A percentile compares a stretch with the other conserved stretches of the same genome.
Evolutionary conservation across 257 asterid genomes (phyloP).

Genomic region (Misopates orontium): DNA sequence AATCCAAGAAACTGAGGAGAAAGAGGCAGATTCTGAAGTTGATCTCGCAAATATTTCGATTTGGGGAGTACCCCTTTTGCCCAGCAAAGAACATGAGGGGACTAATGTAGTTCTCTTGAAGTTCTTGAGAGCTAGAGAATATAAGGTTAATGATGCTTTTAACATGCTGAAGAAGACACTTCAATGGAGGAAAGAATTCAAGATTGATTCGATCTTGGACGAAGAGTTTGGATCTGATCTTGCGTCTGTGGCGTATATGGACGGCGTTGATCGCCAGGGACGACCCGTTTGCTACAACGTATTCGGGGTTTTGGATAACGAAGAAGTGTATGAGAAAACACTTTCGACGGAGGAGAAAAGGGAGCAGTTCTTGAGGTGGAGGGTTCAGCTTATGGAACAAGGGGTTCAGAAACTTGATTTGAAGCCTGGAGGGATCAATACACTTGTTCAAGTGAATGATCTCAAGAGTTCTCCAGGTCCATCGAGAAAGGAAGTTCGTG

Average conservation of each 20-base stretch:
- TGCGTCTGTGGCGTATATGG: slow-evolving; percentile 59
- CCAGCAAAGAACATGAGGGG: slow-evolving; percentile 52
- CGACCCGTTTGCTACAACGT: slow-evolving; percentile 82
- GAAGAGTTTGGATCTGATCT: slow-evolving; percentile 62
- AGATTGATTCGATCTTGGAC: slow-evolving; percentile 48
- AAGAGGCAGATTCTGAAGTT: slow-evolving; percentile 17
- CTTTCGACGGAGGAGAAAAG: slow-evolving; percentile 59
- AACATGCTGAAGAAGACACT: slow-evolving; percentile 75
- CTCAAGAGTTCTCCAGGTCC: slow-evolving; percentile 61
- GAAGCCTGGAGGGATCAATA: slow-evolving; percentile 52
- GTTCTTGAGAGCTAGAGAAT: slow-evolving; percentile 75
- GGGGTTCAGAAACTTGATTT: slow-evolving; percentile 67
- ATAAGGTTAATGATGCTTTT: slow-evolving; percentile 57
- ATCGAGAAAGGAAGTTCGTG: slow-evolving; percentile 68
- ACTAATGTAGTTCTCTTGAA: slow-evolving; percentile 67
- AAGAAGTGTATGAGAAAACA: slow-evolving; percentile 48
- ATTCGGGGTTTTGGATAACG: slow-evolving; percentile 58
- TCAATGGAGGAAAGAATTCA: slow-evolving; percentile 68
- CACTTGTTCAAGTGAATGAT: slow-evolving; percentile 71
- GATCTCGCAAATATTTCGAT: slow-evolving; percentile 47
- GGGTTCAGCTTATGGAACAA: slow-evolving; percentile 78
- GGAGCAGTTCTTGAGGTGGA: slow-evolving; percentile 72
- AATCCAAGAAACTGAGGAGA: background rate
- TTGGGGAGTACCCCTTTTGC: slow-evolving; percentile 73
- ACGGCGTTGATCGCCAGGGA: slow-evolving; percentile 59